A percentile compares a stretch with the other conserved stretches of the same genome.
Conservation (phyloP, 1,139 yeast species). For the Candida neerlandica region DNA sequence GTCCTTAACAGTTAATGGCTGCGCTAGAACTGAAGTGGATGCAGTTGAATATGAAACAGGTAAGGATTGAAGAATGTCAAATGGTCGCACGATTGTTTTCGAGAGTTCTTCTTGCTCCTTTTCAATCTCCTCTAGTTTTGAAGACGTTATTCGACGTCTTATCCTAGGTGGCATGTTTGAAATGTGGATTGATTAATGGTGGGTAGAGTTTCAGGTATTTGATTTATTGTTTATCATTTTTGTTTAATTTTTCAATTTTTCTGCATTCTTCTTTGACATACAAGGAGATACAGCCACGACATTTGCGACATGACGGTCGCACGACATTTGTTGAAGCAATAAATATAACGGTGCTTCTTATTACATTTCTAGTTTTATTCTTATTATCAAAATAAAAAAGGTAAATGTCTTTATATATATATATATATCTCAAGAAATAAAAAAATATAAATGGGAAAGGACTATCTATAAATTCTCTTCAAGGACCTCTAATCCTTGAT, state of each 20-base stretch:
- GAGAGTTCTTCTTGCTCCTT: slow-evolving; percentile 48
- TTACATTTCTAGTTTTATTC: too few species aligned
- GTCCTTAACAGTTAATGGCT: slow-evolving; percentile 72
- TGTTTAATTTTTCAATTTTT: background rate
- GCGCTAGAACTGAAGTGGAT: slow-evolving; percentile 51
- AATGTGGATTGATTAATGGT: background rate
- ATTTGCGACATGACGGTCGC: background rate
- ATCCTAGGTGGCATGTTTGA: slow-evolving; percentile 46
- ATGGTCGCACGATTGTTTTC: slow-evolving; percentile 57
- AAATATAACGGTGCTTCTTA: too few species aligned
- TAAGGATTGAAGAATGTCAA: slow-evolving; percentile 65
- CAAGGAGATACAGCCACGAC: background rate
- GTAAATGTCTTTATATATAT: background rate
- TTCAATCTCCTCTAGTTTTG: slow-evolving; percentile 52
- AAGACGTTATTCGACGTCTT: slow-evolving; percentile 49
- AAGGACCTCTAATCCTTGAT: slow-evolving; percentile 44
- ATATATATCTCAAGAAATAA: background rate
- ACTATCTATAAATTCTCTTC: slow-evolving; percentile 29
- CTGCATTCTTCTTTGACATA: background rate
- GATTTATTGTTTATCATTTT: background rate
- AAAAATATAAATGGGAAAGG: background rate
- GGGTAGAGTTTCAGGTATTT: background rate
- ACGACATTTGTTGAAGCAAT: background rate
- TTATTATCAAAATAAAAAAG: too few species aligned
- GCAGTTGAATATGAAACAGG: slow-evolving; percentile 65